phyloP scores from a whole-genome alignment of 2,329 filamentous ascomycete genomes.

The Colletotrichum gigasporum region DNA sequence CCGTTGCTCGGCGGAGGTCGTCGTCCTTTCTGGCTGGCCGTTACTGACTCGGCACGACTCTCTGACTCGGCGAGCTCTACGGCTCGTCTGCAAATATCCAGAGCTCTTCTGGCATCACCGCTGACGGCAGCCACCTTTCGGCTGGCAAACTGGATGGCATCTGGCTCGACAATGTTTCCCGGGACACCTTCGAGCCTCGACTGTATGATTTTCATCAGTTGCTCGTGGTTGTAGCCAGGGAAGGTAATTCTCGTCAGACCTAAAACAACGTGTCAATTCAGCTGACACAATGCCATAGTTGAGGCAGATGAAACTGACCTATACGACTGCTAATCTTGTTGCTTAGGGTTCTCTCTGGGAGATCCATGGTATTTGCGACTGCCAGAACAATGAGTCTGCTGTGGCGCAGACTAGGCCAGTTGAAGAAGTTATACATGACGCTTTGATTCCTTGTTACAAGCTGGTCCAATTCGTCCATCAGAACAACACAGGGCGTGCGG shows the following conservation, averaged over 20 bases:
- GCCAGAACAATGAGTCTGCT: conserved; percentile 95
- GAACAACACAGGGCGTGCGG: conserved; percentile 91
- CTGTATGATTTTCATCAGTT: conserved; percentile 96
- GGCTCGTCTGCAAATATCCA: conserved; percentile 94
- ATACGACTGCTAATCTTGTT: conserved; percentile 98
- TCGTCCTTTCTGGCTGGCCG: conserved; percentile 66
- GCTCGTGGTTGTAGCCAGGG: conserved; percentile 95
- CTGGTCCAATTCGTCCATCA: conserved; percentile 99
- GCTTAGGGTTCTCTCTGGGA: conserved; percentile 93
- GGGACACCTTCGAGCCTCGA: conserved; percentile 91
- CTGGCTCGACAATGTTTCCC: conserved; percentile 88
- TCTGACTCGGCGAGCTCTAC: conserved; percentile 94
- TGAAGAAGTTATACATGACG: conserved; percentile 99
- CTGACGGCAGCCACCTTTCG: conserved; percentile 97
- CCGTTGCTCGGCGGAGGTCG: conserved; percentile 38
- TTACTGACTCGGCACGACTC: conserved; percentile 57
- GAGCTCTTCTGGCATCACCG: conserved; percentile 88
- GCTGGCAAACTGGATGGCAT: conserved; percentile 95
- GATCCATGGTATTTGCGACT: conserved; percentile 98
- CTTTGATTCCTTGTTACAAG: conserved; percentile 97
- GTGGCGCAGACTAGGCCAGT: conserved; percentile 93
- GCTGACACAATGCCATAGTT: neutral
- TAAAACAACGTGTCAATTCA: conserved; percentile 30
- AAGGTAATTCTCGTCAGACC: conserved; percentile 94
- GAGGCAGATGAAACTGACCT: conserved; percentile 52